Evolutionary conservation across 2,329 filamentous ascomycete species (phyloP).

Genomic region (Magnaporthiopsis rhizophila): DNA sequence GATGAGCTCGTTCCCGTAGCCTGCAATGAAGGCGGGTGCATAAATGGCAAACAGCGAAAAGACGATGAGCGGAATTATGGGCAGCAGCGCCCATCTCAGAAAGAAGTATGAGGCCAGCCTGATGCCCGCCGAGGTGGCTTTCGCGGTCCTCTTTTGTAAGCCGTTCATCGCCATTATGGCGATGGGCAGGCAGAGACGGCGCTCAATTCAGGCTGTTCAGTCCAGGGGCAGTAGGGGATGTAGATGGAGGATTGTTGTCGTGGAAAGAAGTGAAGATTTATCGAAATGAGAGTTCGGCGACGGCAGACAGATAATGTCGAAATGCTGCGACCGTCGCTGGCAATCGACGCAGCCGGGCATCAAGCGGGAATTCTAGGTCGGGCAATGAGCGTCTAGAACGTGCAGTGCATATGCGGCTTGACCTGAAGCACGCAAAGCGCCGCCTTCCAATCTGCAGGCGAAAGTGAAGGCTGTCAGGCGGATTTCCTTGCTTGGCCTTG

Average conservation of each 20-base stretch:
- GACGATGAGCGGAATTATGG: conserved; percentile 27
- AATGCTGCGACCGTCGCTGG: neutral
- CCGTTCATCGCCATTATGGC: conserved; percentile 24
- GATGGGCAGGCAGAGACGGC: neutral
- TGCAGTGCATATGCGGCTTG: neutral
- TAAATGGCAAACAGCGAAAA: conserved; percentile 60
- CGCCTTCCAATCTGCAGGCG: neutral
- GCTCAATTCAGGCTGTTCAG: neutral
- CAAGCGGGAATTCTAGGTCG: neutral
- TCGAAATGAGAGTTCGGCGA: no score
- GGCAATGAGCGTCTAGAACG: neutral
- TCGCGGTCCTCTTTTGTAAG: conserved; percentile 24
- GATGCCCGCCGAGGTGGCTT: conserved; percentile 40
- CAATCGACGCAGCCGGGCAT: neutral
- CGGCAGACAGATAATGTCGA: neutral
- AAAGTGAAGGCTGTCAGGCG: neutral
- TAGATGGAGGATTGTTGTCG: neutral
- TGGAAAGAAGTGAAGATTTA: neutral
- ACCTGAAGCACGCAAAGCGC: neutral
- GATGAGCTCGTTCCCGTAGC: conserved; percentile 47
- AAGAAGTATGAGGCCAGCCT: conserved; percentile 48
- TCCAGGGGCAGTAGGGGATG: no score
- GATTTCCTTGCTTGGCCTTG: neutral
- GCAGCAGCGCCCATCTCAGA: conserved; percentile 46
- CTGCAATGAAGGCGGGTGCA: conserved; percentile 52